A percentile compares a stretch with the other conserved stretches of the same genome.
Evolutionary conservation across 768 basidiomycete species (phyloP).

Genomic region (Lanmaoa rubissima): DNA sequence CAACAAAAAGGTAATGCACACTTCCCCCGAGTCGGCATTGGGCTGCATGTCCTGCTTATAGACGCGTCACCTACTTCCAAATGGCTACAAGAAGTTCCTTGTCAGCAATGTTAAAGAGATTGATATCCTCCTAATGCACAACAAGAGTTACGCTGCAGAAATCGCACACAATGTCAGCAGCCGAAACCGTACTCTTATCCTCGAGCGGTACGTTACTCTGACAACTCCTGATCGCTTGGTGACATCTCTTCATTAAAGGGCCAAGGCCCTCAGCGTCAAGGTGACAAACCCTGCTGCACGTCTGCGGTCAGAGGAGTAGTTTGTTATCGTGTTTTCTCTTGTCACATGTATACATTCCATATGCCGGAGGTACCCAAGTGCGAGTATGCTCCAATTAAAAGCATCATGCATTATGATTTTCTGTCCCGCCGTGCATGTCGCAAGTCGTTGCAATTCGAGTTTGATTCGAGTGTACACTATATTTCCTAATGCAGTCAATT

Average conservation of each 20-base stretch:
- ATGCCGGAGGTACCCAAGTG: conserved; percentile 50
- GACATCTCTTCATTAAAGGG: conserved; percentile 43
- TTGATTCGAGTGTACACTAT: background rate
- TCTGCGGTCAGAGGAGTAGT: conserved; percentile 91
- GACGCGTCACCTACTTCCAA: conserved; percentile 95
- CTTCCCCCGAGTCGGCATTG: background rate
- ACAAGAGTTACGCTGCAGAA: conserved; percentile 92
- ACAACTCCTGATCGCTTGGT: background rate
- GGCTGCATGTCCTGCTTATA: conserved; percentile 24
- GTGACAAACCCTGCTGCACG: conserved; percentile 92
- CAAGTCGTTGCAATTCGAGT: background rate
- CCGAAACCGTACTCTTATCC: conserved; percentile 88
- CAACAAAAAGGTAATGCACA: conserved; percentile 67
- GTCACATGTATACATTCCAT: conserved; percentile 45
- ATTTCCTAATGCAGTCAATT: conserved; percentile 28
- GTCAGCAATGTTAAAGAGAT: conserved; percentile 93
- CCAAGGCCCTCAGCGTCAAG: conserved; percentile 85
- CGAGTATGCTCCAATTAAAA: conserved; percentile 43
- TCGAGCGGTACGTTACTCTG: conserved; percentile 65
- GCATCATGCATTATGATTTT: conserved; percentile 15
- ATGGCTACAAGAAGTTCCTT: conserved; percentile 93
- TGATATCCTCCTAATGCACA: conserved; percentile 97
- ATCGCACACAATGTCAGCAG: conserved; percentile 96
- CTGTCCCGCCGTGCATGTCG: background rate
- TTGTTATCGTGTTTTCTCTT: conserved; percentile 38